Percentiles rank a stretch among this genome's conserved stretches.
Conservation (phyloP, 2,329 filamentous ascomycete genomes). For the Beauveria sp. region DNA sequence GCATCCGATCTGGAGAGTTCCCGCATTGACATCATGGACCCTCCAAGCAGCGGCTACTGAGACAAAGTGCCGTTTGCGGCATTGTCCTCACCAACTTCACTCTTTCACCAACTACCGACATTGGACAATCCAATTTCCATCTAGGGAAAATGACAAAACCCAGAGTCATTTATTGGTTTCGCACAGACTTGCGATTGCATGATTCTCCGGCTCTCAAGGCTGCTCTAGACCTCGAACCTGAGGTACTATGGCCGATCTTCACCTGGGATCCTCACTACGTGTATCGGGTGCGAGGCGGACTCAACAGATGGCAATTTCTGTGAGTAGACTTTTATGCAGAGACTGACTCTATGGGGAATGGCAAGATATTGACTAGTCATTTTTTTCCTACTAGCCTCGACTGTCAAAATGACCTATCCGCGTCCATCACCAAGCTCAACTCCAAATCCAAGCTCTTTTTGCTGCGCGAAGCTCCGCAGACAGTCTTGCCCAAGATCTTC, state of each 20-base stretch:
- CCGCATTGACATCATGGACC: conserved; percentile 14
- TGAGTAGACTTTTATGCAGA: conserved; percentile 22
- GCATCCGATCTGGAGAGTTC: not conserved
- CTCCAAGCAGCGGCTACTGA: not conserved
- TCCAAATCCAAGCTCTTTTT: conserved; percentile 63
- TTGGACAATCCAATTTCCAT: no score
- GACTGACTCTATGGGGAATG: not conserved
- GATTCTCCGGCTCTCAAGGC: conserved; percentile 68
- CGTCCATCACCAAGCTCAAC: conserved; percentile 61
- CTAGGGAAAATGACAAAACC: conserved; percentile 23
- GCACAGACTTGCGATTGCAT: conserved; percentile 69
- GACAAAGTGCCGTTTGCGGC: not conserved
- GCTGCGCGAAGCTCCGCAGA: conserved; percentile 64
- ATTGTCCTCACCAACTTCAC: not conserved
- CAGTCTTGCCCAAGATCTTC: conserved; percentile 64
- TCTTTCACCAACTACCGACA: not conserved
- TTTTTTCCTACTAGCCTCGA: conserved; percentile 46
- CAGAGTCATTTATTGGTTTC: conserved; percentile 67
- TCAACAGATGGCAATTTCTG: conserved; percentile 70
- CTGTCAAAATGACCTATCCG: conserved; percentile 63
- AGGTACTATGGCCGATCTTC: conserved; percentile 66
- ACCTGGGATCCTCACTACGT: conserved; percentile 79
- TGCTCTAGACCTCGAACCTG: conserved; percentile 61
- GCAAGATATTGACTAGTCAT: not conserved
- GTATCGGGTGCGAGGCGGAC: conserved; percentile 60